Evolutionary conservation across 2,329 filamentous ascomycete genomes (phyloP).

Genomic region (Seiridium unicorne): DNA sequence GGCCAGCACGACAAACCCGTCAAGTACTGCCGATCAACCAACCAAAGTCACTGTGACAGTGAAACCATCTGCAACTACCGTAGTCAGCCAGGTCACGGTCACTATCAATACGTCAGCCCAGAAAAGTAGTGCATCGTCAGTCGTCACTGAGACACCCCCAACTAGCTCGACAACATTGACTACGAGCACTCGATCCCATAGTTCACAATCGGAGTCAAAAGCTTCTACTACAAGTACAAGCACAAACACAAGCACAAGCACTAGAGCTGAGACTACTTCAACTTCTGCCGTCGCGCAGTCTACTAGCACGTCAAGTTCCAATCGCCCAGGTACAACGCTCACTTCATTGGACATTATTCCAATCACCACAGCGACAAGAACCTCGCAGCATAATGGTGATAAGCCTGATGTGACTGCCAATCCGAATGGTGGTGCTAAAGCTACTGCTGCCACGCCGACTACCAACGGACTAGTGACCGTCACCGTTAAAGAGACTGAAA

Average conservation of each 20-base stretch:
- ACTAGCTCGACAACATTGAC: slow-evolving; percentile 16
- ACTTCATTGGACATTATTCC: slow-evolving; percentile 7
- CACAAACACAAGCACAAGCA: neutral
- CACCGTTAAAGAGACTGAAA: slow-evolving; percentile 22
- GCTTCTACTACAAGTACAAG: too few relatives aligned
- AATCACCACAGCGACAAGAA: neutral
- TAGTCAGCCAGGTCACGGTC: slow-evolving; percentile 18
- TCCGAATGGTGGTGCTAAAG: slow-evolving; percentile 6
- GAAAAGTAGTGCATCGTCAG: neutral
- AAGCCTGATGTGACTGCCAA: neutral
- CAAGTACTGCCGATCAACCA: slow-evolving; percentile 7
- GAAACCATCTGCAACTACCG: slow-evolving; percentile 21
- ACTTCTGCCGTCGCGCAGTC: slow-evolving; percentile 12
- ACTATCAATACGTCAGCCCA: slow-evolving; percentile 9
- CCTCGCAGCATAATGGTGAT: neutral
- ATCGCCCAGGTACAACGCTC: neutral
- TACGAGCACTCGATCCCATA: slow-evolving; percentile 16
- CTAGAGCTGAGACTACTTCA: neutral
- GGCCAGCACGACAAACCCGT: neutral
- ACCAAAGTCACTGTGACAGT: slow-evolving; percentile 16
- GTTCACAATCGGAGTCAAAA: neutral
- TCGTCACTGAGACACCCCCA: slow-evolving; percentile 12
- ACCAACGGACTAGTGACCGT: slow-evolving; percentile 9
- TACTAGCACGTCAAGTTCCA: slow-evolving; percentile 7
- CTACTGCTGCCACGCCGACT: neutral